Percentiles rank a stretch among this genome's conserved stretches.
These are phyloP conservation scores for Groenewaldozyma auringiensis DNA, from an alignment of 1,139 yeast species.

Conservation along the genomic window DNA sequence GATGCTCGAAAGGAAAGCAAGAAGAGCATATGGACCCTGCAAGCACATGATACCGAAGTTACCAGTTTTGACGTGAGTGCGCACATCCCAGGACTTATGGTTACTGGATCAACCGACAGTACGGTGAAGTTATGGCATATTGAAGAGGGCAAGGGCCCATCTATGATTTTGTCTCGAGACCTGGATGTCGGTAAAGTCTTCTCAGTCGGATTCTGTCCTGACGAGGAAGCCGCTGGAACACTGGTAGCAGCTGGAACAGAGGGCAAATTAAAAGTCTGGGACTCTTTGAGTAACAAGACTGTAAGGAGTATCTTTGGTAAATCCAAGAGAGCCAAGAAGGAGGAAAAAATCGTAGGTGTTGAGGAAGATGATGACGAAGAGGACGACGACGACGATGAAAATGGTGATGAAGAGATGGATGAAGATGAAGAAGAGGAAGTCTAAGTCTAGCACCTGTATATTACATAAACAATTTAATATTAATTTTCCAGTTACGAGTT, in stretches of 20 bases:
- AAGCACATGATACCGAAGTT: conserved; percentile 94
- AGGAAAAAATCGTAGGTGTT: conserved; percentile 53
- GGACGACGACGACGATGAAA: conserved; percentile 41
- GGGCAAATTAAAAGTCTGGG: conserved; percentile 88
- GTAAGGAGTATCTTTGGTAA: conserved; percentile 62
- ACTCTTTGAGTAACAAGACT: conserved; percentile 70
- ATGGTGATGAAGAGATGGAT: conserved; percentile 10
- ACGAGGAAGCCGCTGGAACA: conserved; percentile 77
- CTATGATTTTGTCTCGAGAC: conserved; percentile 86
- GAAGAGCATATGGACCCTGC: conserved; percentile 84
- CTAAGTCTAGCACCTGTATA: conserved; percentile 9
- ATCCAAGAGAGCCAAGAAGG: conserved; percentile 46
- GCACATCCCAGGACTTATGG: conserved; percentile 64
- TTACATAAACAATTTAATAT: too few relatives aligned
- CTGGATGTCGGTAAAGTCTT: conserved; percentile 93
- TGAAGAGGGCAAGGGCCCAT: conserved; percentile 48
- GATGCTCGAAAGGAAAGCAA: conserved; percentile 55
- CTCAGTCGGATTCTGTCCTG: conserved; percentile 77
- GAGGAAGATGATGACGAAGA: conserved; percentile 53
- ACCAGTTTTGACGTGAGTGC: conserved; percentile 69
- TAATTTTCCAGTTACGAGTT: too few relatives aligned
- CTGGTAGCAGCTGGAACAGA: conserved; percentile 82
- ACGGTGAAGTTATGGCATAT: conserved; percentile 78
- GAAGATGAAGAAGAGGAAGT: conserved; percentile 22
- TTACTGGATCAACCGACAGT: conserved; percentile 87